Percentiles rank a stretch among this genome's conserved stretches.
Evolutionary conservation across 2,329 filamentous ascomycete species (phyloP).

Genomic region (Myriosclerotinia curreyana): DNA sequence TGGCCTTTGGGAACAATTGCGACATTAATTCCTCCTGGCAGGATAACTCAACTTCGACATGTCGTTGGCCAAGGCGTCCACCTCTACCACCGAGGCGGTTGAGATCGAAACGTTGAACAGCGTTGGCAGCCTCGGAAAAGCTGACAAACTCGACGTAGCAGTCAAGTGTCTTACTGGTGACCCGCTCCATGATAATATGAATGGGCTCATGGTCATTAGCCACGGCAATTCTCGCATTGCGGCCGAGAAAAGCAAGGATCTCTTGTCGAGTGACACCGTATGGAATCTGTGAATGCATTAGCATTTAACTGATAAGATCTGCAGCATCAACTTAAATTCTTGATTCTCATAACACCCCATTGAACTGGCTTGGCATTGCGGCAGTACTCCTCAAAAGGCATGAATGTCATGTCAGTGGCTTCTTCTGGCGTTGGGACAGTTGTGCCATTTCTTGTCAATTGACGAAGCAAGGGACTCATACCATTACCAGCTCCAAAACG

Average conservation of each 20-base stretch:
- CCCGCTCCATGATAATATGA: slow-evolving; percentile 64
- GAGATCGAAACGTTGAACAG: slow-evolving; percentile 49
- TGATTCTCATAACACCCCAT: slow-evolving; percentile 41
- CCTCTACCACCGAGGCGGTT: slow-evolving; percentile 42
- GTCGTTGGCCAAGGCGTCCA: slow-evolving; percentile 54
- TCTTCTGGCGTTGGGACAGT: slow-evolving; percentile 33
- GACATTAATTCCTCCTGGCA: slow-evolving; percentile 57
- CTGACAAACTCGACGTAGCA: slow-evolving; percentile 57
- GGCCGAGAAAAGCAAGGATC: slow-evolving; percentile 57
- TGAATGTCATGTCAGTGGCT: slow-evolving; percentile 34
- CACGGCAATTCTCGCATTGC: slow-evolving; percentile 53
- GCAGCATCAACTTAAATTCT: slow-evolving; percentile 38
- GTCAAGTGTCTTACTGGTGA: slow-evolving; percentile 60
- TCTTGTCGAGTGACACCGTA: slow-evolving; percentile 53
- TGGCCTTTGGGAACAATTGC: slow-evolving; percentile 58
- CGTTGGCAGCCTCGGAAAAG: slow-evolving; percentile 51
- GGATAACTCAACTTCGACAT: slow-evolving; percentile 55
- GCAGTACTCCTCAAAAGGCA: slow-evolving; percentile 41
- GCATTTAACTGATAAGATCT: slow-evolving; percentile 7
- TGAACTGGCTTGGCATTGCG: slow-evolving; percentile 33
- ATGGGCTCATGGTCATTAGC: slow-evolving; percentile 53
- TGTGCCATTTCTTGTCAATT: slow-evolving; percentile 30
- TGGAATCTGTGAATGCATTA: slow-evolving; percentile 48
- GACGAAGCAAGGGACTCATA: slow-evolving; percentile 26
- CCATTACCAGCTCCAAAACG: slow-evolving; percentile 16